Base-by-base conservation (phyloP, 2,329 filamentous ascomycete genomes). In the Anisogramma anomala region DNA sequence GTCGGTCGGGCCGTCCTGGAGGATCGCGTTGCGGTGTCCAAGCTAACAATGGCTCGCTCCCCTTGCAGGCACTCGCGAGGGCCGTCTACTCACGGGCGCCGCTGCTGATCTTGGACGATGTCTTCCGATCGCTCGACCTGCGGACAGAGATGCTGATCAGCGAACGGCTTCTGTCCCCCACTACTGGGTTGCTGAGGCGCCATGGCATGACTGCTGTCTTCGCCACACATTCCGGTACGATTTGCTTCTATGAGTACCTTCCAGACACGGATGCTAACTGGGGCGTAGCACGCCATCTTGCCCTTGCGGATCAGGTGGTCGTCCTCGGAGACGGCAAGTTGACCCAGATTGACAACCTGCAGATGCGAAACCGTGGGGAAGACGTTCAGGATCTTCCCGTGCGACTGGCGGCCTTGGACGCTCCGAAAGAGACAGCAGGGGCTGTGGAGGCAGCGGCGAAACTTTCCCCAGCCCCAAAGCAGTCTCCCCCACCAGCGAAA, bases 121-220 rank as follows among this genome's bases (percentile, higher is more conserved):
- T 43, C 19, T 45, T 48, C 32, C 33, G 39, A 3, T 43, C 45
- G 1, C 37, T 48, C 6, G 49, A 51, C 15, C 41, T 30, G 30
- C 35, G 33, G 3, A 39, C 50, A 36, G 47, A 50, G 33, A 46
- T 31, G 30, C 47, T 49, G n/a, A 40, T 52, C 23, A 49, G 13
- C 6, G 10, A 28, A 13, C 10, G 26, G 13, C 26, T 28, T 28
- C 26, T 28, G 3, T 28, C 26, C 5, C 26, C 26, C 9, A 13
- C 26, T 6, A 32, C 5, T 3, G 30, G 30, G 7, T 19, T 32
- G 14, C 6, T 32, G 13, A 17, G 11, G 6, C 14, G 30, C n/a
- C 6, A 15, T 6, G 30, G n/a, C 14, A 32, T 32, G 14, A 32
- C 30, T 17, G 30, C 17, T 32, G 30, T 32, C 30, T 32, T 32